Base-by-base conservation (phyloP, 1,139 yeast species). In the Pneumocystis sp. region DNA sequence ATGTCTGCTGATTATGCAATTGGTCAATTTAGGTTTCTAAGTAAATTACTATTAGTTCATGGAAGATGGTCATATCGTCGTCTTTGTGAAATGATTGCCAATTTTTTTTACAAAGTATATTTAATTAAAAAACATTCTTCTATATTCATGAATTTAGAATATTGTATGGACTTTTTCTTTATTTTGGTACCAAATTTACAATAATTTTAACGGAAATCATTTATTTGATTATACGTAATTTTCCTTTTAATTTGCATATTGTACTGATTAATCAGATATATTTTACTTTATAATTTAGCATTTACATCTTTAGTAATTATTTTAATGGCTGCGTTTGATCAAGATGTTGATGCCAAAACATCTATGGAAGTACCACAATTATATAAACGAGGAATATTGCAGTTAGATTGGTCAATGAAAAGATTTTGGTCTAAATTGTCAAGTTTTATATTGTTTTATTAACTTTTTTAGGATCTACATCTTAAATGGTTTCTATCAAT, bases 1-100 rank as follows among this genome's bases (percentile, higher is more conserved):
- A 93, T 93, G 98, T 87, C 96, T 8, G 87, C 97, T 0, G 98
- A 93, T 78, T 93, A 90, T 76, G 97, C 97, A 1, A 79, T 93
- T 74, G 98, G 97, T 17, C 97, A 93, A 75, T 93, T 93, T 78
- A 80, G 97, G 73, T 93, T 82, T 73, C 76, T 93, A 73, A 82
- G 89, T 0, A 82, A 91, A 71, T 79, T 93, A 70, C 77, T 93
- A 65, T 77, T 93, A 66, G 95, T 89, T 37, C 98, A 93, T 77
- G 98, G 98, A 57, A 83, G 97, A 74, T 93, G 97, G 97, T 87
- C 96, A 0, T 93, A 93, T 74, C 87, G 87, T 73, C 80, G 97
- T 70, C 79, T 93, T 64, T 84, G 96, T 56, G 97, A 91, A 75
- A 90, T 91, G 96, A 86, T 90, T 73, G 97, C 97, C 40, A 82